Evolutionary conservation across 148 eudicot genomes (phyloP).

Genomic region (Rhododendron vialii): DNA sequence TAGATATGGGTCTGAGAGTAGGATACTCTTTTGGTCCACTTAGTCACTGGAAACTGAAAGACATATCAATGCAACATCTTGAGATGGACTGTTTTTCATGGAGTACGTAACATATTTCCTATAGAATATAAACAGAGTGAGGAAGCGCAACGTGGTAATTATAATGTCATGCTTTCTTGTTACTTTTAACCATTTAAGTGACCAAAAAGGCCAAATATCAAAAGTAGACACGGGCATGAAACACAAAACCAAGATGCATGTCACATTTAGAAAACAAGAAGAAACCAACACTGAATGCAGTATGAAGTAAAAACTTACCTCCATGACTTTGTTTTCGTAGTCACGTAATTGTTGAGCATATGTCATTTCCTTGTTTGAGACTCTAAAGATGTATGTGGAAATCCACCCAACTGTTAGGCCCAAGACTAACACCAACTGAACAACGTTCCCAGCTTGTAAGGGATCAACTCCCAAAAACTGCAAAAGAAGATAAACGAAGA

Average conservation of each 20-base stretch:
- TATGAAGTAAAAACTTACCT: constrained; percentile 34
- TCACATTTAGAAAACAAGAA: neutral
- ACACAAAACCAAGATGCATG: neutral
- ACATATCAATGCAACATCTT: neutral
- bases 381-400: constrained; percentile 84
- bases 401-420: constrained; percentile 98
- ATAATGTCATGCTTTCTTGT: too few species aligned
- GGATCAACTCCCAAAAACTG: constrained; percentile 92
- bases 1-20: neutral
- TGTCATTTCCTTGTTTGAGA: constrained; percentile 97
- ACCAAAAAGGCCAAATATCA: neutral
- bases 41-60: neutral
- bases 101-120: neutral
- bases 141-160: neutral
- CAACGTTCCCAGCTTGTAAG: constrained; percentile 89
- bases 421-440: constrained; percentile 80
- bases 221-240: neutral
- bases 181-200: neutral
- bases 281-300: neutral
- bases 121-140: neutral
- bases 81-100: neutral
- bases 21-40: neutral
- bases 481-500: constrained; percentile 8
- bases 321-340: constrained; percentile 91
- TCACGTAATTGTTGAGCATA: constrained; percentile 92